These are phyloP conservation scores for Cnidoscolus chayamansa DNA, from an alignment of 441 rosid species.

Conservation along the genomic window DNA sequence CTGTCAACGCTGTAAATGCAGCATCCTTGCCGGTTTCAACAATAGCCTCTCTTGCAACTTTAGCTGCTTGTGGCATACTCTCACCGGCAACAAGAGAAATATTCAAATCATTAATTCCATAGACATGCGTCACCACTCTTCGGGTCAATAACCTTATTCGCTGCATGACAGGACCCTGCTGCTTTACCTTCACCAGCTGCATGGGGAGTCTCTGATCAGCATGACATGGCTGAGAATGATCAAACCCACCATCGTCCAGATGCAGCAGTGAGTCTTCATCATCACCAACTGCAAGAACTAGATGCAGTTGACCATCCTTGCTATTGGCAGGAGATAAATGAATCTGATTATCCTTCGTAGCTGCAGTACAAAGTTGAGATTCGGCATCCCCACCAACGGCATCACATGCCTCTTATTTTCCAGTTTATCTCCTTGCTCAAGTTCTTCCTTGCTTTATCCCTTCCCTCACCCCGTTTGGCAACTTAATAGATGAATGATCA, in stretches of 20 bases:
- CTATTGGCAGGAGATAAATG: not conserved
- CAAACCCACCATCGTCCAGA: constrained; percentile 6
- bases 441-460: constrained; percentile 26
- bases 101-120: constrained; percentile 14
- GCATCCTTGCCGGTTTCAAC: too few relatives aligned
- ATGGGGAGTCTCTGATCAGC: not conserved
- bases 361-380: constrained; percentile 15
- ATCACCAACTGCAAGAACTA: constrained; percentile 21
- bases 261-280: constrained; percentile 6
- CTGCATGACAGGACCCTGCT: constrained; percentile 5
- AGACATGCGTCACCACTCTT: constrained; percentile 5
- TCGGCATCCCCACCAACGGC: constrained; percentile 18
- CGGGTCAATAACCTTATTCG: constrained; percentile 17
- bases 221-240: not conserved
- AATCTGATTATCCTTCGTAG: constrained; percentile 14
- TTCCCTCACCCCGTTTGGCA: constrained; percentile 26
- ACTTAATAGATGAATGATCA: constrained; percentile 16
- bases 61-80: constrained; percentile 13
- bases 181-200: constrained; percentile 13
- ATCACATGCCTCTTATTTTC: constrained; percentile 23
- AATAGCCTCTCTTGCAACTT: constrained; percentile 12
- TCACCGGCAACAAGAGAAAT: constrained; percentile 15
- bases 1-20: too few relatives aligned
- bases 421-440: constrained; percentile 28
- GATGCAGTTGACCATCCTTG: constrained; percentile 14